Base-by-base conservation (phyloP, 75 land plant species). In the Pinus tabuliformis region DNA sequence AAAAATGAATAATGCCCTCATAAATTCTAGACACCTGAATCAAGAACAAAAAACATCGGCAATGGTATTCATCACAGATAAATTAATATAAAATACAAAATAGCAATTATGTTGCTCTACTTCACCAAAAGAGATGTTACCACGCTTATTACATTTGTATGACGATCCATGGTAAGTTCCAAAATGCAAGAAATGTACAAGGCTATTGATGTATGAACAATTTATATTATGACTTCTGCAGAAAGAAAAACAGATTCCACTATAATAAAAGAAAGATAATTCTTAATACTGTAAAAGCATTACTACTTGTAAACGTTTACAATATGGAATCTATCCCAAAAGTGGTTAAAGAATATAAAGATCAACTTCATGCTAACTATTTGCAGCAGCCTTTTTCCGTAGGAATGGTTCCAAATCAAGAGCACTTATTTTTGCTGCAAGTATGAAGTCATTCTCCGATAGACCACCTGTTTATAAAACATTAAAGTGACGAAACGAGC, bases 401-500 rank as follows among this genome's bases (percentile, higher is more conserved):
- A 96, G 78, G 18, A 94, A 88, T 39, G 82, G 93, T 56, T 81
- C 75, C 28, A 89, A 21, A 59, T 92, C 85, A 59, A 94, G 91
- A 22, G 79, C 83, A 77, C 81, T 82, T 70, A 96, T 92, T 86
- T 96, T 96, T 6, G 98, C 95, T 76, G 99, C 97, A 75, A 96
- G 90, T 72, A 96, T 96, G 79, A 96, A 96, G 85, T 96, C 99
- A 79, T 96, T 96, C 77, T 96, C 99, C 18, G 99, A 94, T 82
- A 96, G 74, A 6, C 95, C 98, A 68, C 99, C 99, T 96, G 89
- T 64, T 68, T 52, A 26, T 18, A 76, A 76, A 4, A 52, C 56
- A 64, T 58, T 56, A n/a, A 28, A 37, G 26, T 1, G 15, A 72
- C 58, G 21, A 18, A 0, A 49, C 1, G 33, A 59, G 36, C 8